Evolutionary conservation across 768 basidiomycete genomes (phyloP), one percentile per base, ranked within the genome.

Genomic region (Boletus tylopilopsis): DNA sequence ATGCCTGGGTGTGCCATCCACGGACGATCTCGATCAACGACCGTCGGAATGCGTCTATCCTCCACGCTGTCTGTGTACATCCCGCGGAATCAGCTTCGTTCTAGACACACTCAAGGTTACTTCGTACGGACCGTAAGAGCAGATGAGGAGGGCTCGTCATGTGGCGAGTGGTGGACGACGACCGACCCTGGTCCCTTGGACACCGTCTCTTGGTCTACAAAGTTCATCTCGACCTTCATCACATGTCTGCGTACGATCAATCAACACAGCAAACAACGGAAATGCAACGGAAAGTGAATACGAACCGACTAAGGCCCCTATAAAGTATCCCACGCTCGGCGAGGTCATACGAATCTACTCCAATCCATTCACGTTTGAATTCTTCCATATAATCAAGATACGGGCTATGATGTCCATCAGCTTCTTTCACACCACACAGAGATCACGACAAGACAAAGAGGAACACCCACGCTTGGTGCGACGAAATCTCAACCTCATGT

Each of bases 261-360:
- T 51, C 25, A 53, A 19, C 23, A 33, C 13, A 8, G 13, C 13
- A 2, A 2, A 1, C 29, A 22, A 5, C 5, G 23, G 15, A 13
- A 22, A 13, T 16, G 6, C 8, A 12, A 3, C 5, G 2, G 12
- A 19, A 10, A 30, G n/a, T 21, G n/a, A 21, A 37, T 23, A 39
- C 52, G 22, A 13, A 61, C 60, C 48, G 50, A 19, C 52, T 47
- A 19, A 27, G 39, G 21, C 35, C 40, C 41, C 45, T 23, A 22
- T 10, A 13, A 13, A 54, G 4, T n/a, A 4, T 3, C 29, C 47
- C 49, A 9, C 27, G 33, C 30, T 57, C 37, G 1, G 55, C 51
- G 23, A 47, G 34, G 15, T 51, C 59, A 13, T 47, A 39, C 16
- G 39, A 33, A 35, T 46, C 49, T 21, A 53, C 43, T 3, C 18